Conservation (phyloP, 2,329 filamentous ascomycete genomes). For the Cladosporium sp. region DNA sequence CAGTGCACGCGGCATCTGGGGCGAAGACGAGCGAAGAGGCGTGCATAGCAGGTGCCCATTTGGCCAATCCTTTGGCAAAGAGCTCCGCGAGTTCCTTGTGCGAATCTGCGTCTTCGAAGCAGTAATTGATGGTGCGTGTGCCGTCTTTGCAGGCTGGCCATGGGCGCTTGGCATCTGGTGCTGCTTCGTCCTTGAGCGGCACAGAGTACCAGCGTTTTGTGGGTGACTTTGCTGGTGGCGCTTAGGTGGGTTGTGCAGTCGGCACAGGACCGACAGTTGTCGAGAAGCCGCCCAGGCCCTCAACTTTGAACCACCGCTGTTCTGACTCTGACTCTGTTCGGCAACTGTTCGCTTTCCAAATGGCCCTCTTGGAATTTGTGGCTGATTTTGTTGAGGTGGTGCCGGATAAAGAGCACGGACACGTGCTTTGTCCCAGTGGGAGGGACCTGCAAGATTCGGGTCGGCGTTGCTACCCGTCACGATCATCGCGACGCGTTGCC, state of each 20-base stretch:
- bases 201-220: not conserved
- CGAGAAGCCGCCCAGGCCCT: not conserved
- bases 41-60: not conserved
- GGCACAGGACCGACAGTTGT: not conserved
- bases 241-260: not conserved
- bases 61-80: not conserved
- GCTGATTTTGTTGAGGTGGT: too few relatives aligned
- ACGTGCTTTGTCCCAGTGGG: not conserved
- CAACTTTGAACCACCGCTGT: not conserved
- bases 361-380: not conserved
- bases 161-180: not conserved
- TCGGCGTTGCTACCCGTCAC: not conserved
- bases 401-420: not conserved
- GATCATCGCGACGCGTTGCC: too few relatives aligned
- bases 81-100: not conserved
- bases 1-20: not conserved
- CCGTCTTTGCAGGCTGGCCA: not conserved
- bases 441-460: not conserved
- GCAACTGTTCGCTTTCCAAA: not conserved
- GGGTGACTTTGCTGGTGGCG: not conserved
- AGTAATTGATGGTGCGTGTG: not conserved
- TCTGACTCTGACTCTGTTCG: not conserved
- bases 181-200: not conserved
- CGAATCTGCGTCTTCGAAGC: not conserved
- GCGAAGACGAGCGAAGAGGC: not conserved